These are phyloP conservation scores for Mucor indicus DNA, from an alignment of 371 early-diverging fungal genomes.

Conservation along the genomic window DNA sequence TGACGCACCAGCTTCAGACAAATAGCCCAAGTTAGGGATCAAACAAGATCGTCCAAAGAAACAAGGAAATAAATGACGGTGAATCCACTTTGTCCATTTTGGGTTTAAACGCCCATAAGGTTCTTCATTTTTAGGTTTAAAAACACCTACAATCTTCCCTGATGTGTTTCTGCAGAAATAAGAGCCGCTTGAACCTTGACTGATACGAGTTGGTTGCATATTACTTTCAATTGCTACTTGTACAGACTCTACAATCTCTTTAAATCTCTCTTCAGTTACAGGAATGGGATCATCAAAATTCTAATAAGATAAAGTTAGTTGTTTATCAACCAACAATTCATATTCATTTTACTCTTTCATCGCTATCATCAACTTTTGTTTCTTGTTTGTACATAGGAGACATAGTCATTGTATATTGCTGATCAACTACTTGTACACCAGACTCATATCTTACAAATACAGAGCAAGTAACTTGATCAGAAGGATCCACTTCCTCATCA, in stretches of 20 bases:
- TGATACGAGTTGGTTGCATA: constrained; percentile 68
- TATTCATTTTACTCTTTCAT: constrained; percentile 5
- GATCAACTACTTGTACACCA: not conserved
- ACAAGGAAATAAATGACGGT: constrained; percentile 83
- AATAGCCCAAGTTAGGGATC: constrained; percentile 86
- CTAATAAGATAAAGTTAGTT: constrained; percentile 7
- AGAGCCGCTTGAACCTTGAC: constrained; percentile 85
- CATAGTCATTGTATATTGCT: constrained; percentile 13
- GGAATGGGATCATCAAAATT: constrained; percentile 34
- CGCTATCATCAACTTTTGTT: not conserved
- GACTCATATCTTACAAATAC: constrained; percentile 36
- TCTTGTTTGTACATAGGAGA: constrained; percentile 5
- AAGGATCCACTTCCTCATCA: constrained; percentile 26
- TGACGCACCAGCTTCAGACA: constrained; percentile 86
- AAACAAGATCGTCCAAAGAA: constrained; percentile 88
- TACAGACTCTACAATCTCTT: constrained; percentile 66
- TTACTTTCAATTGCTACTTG: constrained; percentile 65
- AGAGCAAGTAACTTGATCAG: constrained; percentile 38
- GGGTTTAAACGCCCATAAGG: constrained; percentile 90
- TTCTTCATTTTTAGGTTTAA: constrained; percentile 94
- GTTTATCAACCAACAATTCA: not conserved
- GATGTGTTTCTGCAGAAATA: constrained; percentile 79
- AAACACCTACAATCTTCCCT: constrained; percentile 82
- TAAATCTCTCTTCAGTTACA: constrained; percentile 45
- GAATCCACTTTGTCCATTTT: constrained; percentile 95